These are phyloP conservation scores for Mortierella sp. DNA, from an alignment of 371 early-diverging fungal genomes.

Conservation along the genomic window DNA sequence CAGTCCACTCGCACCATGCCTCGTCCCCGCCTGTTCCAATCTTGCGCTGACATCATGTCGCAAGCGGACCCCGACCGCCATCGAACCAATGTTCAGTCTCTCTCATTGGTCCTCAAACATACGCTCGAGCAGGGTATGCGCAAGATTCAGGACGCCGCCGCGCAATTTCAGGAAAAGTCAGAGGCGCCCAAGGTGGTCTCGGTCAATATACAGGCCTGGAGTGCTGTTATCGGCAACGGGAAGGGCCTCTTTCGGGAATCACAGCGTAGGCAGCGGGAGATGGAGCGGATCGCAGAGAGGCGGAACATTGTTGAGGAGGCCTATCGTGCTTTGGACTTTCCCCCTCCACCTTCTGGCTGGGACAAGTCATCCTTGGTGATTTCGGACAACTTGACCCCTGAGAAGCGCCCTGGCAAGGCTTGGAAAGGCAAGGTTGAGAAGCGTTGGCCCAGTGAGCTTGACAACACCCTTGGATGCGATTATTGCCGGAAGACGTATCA, in stretches of 20 bases:
- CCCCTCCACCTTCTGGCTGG: slow-evolving; percentile 37
- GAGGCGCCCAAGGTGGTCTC: not conserved
- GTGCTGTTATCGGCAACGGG: slow-evolving; percentile 44
- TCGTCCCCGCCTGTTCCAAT: slow-evolving; percentile 30
- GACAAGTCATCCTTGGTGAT: slow-evolving; percentile 38
- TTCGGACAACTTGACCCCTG: not conserved
- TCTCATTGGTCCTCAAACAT: slow-evolving; percentile 27
- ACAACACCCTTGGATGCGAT: slow-evolving; percentile 57
- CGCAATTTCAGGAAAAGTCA: not conserved
- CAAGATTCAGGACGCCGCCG: slow-evolving; percentile 12
- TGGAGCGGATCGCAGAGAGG: slow-evolving; percentile 28
- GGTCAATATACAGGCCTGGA: slow-evolving; percentile 23
- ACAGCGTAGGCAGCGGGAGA: slow-evolving; percentile 24
- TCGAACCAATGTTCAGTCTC: slow-evolving; percentile 14
- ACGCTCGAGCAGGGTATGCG: slow-evolving; percentile 27
- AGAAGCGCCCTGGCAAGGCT: not conserved
- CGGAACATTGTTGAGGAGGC: slow-evolving; percentile 29
- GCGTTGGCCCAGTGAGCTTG: slow-evolving; percentile 24
- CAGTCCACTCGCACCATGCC: slow-evolving; percentile 16
- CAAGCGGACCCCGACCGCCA: slow-evolving; percentile 15
- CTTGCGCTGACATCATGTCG: slow-evolving; percentile 37
- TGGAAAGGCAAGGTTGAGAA: not conserved
- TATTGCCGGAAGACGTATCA: slow-evolving; percentile 66
- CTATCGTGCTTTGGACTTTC: slow-evolving; percentile 26
- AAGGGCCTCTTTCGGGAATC: slow-evolving; percentile 30